Evolutionary conservation across 2,329 filamentous ascomycete genomes (phyloP).

Genomic region (Ceratocystis lukuohia): DNA sequence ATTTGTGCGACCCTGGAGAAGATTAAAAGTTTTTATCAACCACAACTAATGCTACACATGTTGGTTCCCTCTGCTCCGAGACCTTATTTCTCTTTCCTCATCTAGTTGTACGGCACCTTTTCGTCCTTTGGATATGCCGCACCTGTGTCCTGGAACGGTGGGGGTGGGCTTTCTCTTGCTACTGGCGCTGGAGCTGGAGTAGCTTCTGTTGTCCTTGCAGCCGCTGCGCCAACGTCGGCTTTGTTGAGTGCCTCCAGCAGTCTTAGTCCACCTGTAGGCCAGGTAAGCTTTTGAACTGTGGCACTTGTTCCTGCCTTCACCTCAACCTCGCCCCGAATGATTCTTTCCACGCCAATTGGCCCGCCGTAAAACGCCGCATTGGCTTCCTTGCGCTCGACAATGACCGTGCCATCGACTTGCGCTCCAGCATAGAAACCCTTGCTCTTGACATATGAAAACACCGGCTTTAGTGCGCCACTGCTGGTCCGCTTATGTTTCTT

Average conservation of each 20-base stretch:
- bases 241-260: conserved; percentile 11
- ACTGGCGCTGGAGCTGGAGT: neutral
- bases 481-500: conserved; percentile 20
- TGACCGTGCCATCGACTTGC: conserved; percentile 72
- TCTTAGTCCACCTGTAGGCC: conserved; percentile 9
- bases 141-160: neutral
- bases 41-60: too few species aligned
- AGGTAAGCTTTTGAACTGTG: conserved; percentile 4
- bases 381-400: conserved; percentile 76
- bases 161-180: neutral
- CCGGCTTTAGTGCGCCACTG: conserved; percentile 28
- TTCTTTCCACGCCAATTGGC: conserved; percentile 33
- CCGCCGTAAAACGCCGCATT: conserved; percentile 77
- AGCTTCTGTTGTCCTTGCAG: neutral
- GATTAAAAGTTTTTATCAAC: neutral
- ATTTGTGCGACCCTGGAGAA: neutral
- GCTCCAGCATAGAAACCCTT: conserved; percentile 79
- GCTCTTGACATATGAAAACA: conserved; percentile 68
- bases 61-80: neutral
- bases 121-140: neutral
- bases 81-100: neutral
- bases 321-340: conserved; percentile 32
- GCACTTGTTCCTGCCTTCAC: neutral
- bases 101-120: neutral
- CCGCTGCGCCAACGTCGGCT: neutral